Percentiles rank a stretch among this genome's conserved stretches.
phyloP scores from a whole-genome alignment of 345 rosid species.

The Moricandia moricandioides region DNA sequence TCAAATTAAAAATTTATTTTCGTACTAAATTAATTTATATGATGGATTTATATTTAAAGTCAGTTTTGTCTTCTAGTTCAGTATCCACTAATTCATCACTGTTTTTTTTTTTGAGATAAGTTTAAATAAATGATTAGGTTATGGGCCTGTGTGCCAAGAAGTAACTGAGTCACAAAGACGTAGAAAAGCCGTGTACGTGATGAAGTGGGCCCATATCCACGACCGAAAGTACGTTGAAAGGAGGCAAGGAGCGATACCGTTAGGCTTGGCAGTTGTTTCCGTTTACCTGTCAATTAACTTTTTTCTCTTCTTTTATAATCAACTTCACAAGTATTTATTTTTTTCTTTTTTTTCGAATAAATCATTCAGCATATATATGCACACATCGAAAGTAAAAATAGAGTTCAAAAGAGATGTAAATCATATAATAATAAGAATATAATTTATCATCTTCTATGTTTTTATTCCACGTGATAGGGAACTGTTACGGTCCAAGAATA shows the following conservation, averaged over 20 bases:
- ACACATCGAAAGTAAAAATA: slow-evolving; percentile 2
- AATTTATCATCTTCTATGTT: slow-evolving; percentile 4
- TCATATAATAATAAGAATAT: background rate
- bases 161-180: slow-evolving; percentile 30
- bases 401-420: background rate
- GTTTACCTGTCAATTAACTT: slow-evolving; percentile 19
- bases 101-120: background rate
- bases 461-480: slow-evolving; percentile 33
- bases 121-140: background rate
- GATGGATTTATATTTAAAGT: background rate
- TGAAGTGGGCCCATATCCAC: slow-evolving; percentile 33
- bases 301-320: background rate
- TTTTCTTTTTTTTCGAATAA: background rate
- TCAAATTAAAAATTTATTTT: background rate
- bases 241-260: slow-evolving; percentile 24
- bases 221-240: slow-evolving; percentile 35
- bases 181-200: slow-evolving; percentile 26
- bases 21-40: background rate
- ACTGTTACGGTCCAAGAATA: slow-evolving; percentile 29
- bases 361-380: background rate
- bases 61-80: slow-evolving; percentile 3
- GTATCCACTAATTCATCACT: background rate
- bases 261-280: slow-evolving; percentile 37
- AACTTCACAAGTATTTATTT: background rate
- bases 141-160: slow-evolving; percentile 35